phyloP scores from a whole-genome alignment of 805 yeast species.

The Nakazawaea ambrosiae region DNA sequence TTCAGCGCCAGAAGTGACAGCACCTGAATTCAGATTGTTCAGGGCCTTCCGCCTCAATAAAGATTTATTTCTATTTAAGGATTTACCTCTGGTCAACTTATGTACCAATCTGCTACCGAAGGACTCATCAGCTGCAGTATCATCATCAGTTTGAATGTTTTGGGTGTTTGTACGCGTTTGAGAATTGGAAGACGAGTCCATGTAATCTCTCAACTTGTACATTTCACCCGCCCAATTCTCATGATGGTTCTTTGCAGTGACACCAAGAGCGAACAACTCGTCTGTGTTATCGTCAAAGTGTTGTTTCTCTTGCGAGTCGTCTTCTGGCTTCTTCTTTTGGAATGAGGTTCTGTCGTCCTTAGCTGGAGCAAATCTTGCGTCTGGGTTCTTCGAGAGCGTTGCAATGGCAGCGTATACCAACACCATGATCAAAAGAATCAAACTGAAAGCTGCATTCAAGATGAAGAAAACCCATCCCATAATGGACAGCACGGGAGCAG shows the following conservation, averaged over 20 bases:
- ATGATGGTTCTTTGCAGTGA: slow-evolving; percentile 77
- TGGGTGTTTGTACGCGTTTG: too few relatives aligned
- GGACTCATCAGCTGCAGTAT: slow-evolving; percentile 25
- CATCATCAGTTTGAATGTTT: slow-evolving; percentile 18
- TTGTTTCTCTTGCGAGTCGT: slow-evolving; percentile 17
- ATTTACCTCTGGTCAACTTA: slow-evolving; percentile 36
- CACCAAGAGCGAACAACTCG: slow-evolving; percentile 62
- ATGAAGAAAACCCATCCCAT: slow-evolving; percentile 92
- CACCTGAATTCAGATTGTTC: slow-evolving; percentile 11
- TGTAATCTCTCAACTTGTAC: slow-evolving; percentile 36
- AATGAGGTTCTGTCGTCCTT: slow-evolving; percentile 90
- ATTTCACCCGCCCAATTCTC: slow-evolving; percentile 68
- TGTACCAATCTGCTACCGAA: slow-evolving; percentile 37
- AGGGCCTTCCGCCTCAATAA: slow-evolving; percentile 12
- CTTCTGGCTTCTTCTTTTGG: slow-evolving; percentile 34
- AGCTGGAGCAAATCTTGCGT: slow-evolving; percentile 81
- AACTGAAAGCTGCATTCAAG: slow-evolving; percentile 82
- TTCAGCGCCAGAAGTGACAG: slow-evolving; percentile 21
- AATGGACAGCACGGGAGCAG: slow-evolving; percentile 68
- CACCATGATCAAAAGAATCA: slow-evolving; percentile 63
- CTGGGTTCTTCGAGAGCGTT: slow-evolving; percentile 76
- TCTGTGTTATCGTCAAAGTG: slow-evolving; percentile 14
- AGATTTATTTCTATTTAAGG: slow-evolving; percentile 16
- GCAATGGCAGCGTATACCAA: slow-evolving; percentile 59
- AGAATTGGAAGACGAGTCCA: slow-evolving; percentile 13